Base-by-base conservation (phyloP, 2,329 filamentous ascomycete species). In the Colletotrichum zoysiae region DNA sequence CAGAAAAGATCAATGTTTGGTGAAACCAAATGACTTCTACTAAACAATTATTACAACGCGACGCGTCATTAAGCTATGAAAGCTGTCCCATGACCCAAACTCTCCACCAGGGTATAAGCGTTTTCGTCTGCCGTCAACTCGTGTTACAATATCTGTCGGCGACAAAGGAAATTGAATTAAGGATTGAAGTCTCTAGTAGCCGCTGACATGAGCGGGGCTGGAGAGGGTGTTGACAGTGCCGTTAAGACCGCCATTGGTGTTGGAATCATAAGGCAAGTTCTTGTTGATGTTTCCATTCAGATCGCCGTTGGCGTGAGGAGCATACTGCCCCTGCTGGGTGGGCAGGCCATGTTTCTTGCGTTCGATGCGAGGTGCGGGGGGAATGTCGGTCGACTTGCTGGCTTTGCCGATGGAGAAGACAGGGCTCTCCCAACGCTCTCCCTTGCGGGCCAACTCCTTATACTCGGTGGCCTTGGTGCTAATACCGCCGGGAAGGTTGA, bases 401-500 rank as follows among this genome's bases (percentile, higher is more conserved):
- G 95, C 95, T 55, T 84, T 88, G 59, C 96, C 95, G 76, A 98
- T 92, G 72, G 90, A 92, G 86, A 99, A 99, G 78, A 99, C 90
- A 12, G 95, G 94, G 73, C 93, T 97, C 86, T 97, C 92, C 96
- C 96, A 99, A 81, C 91, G 92, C 67, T 97, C 93, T 64, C 96
- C 96, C 89, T 96, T 94, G 76, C 86, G 86, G 11, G 95, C 94
- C 70, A 97, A 87, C 30, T 98, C 90, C 84, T 91, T 94, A 88
- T 97, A 98, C 82, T 97, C 94, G 33, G 94, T 97, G 12, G 95
- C 95, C 89, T 97, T 98, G 84, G 90, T 91, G 76, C 93, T 96
- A 80, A 98, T 95, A 67, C 95, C 95, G 42, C 93, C 93, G 35
- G 95, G 95, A 7, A 99, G 87, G 69, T 91, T 88, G 79, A 99